Conservation (phyloP, 495 filamentous ascomycete species). For the Hyaloscypha finlandica region DNA sequence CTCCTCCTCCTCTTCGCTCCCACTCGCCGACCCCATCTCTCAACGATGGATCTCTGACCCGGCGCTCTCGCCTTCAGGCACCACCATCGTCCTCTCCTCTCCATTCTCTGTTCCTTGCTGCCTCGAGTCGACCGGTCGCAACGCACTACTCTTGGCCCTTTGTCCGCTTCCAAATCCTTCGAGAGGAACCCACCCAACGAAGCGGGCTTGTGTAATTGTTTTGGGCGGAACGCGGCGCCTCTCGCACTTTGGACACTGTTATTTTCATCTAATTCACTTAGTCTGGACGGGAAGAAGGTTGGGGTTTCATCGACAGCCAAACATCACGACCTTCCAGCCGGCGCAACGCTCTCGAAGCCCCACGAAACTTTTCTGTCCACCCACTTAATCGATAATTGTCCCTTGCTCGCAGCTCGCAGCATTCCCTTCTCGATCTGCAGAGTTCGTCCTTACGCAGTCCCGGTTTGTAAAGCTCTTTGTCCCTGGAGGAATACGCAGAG, state of each 20-base stretch:
- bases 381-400: slow-evolving; percentile 4
- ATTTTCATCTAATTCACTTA: background rate
- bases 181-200: background rate
- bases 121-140: background rate
- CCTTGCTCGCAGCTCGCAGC: background rate
- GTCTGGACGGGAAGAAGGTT: background rate
- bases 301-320: slow-evolving; percentile 2
- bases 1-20: background rate
- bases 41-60: slow-evolving; percentile 13
- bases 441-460: slow-evolving; percentile 1
- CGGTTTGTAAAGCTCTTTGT: slow-evolving; percentile 12
- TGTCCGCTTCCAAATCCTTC: background rate
- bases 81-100: background rate
- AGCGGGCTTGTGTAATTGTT: background rate
- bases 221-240: background rate
- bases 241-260: background rate
- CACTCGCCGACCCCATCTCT: background rate
- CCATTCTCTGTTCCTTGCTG: background rate
- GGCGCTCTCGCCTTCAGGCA: background rate
- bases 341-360: background rate
- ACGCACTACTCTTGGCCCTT: background rate
- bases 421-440: background rate
- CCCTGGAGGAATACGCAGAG: slow-evolving; percentile 19
- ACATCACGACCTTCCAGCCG: slow-evolving; percentile 3
- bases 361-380: background rate